phyloP scores from a whole-genome alignment of 2,329 filamentous ascomycete species.

The Cladophialophora exuberans region DNA sequence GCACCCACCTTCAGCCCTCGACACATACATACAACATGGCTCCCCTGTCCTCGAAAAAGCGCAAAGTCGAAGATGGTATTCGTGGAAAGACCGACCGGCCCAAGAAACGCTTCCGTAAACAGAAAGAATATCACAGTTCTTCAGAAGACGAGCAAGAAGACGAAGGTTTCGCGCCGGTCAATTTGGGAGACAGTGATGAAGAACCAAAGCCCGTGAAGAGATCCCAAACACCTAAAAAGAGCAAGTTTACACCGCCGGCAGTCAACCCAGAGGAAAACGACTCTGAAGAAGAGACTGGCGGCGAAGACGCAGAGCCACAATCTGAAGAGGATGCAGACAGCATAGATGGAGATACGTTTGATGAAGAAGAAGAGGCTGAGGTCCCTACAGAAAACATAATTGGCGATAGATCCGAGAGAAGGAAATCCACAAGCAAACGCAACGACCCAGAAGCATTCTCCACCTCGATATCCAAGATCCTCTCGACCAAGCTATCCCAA shows the following conservation, averaged over 20 bases:
- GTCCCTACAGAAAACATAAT: too few relatives aligned
- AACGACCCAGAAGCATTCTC: conserved; percentile 92
- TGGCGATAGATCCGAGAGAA: conserved; percentile 44
- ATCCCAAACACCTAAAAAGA: conserved; percentile 35
- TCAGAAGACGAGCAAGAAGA: conserved; percentile 54
- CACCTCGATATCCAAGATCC: conserved; percentile 89
- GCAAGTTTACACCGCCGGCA: conserved; percentile 35
- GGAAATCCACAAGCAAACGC: conserved; percentile 62
- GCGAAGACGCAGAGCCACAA: conserved; percentile 39
- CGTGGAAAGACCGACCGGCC: conserved; percentile 55
- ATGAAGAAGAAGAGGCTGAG: conserved; percentile 42
- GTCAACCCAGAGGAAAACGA: conserved; percentile 14
- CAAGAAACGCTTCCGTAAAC: conserved; percentile 65
- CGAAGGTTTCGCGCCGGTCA: conserved; percentile 54
- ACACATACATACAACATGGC: conserved; percentile 39
- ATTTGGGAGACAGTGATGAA: conserved; percentile 52
- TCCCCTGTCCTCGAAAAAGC: conserved; percentile 52
- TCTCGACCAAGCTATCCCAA: conserved; percentile 82
- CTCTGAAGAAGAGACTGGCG: conserved; percentile 6
- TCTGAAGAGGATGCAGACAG: conserved; percentile 25
- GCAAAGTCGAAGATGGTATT: conserved; percentile 63
- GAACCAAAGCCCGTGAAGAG: conserved; percentile 33
- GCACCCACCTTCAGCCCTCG: not conserved
- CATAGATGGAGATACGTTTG: conserved; percentile 36
- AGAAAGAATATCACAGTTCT: conserved; percentile 66